Evolutionary conservation across 23 red algal species (phyloP), one percentile per base, ranked within the genome.

Genomic region (Chondrus crispus): DNA sequence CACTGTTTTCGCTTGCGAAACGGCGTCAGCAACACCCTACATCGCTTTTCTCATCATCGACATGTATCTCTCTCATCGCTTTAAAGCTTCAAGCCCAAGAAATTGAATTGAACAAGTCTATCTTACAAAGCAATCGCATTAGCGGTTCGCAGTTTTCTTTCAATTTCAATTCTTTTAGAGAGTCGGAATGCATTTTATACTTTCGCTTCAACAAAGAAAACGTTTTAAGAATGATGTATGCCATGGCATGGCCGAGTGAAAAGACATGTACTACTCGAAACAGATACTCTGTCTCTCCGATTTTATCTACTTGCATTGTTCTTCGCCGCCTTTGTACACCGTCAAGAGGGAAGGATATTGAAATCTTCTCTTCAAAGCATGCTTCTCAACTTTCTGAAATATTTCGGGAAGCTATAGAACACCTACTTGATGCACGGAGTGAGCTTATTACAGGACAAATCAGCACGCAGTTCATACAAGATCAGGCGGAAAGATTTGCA

Each of bases 101-200:
- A n/a, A n/a, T n/a, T n/a, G n/a, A n/a, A n/a, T n/a, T n/a, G n/a
- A n/a, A n/a, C n/a, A n/a, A n/a, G n/a, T n/a, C n/a, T n/a, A n/a
- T n/a, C n/a, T n/a, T n/a, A n/a, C n/a, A n/a, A 57, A 77, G 71
- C 26, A 82, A 82, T 57, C 78, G 46, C 26, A 82, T 82, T 28
- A 33, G 26, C 1, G 35, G n/a, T 26, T 55, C 22, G 20, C 10
- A 2, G 44, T 82, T 82, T 57, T 43, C 2, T 36, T 57, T 57
- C 52, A 57, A 57, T 22, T 22, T 57, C 52, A 57, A 57, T 57
- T 22, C 16, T 16, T 57, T 57, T 57, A 57, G 52, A 14, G 14
- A 57, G 14, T 22, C 22, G 14, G 52, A 57, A 22, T 57, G 52
- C 22, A 14, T 57, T 16, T 14, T 57, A 14, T 16, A 57, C 52